These are phyloP conservation scores for Brasenia schreberi DNA, from an alignment of 164 flowering plant species.

Conservation along the genomic window DNA sequence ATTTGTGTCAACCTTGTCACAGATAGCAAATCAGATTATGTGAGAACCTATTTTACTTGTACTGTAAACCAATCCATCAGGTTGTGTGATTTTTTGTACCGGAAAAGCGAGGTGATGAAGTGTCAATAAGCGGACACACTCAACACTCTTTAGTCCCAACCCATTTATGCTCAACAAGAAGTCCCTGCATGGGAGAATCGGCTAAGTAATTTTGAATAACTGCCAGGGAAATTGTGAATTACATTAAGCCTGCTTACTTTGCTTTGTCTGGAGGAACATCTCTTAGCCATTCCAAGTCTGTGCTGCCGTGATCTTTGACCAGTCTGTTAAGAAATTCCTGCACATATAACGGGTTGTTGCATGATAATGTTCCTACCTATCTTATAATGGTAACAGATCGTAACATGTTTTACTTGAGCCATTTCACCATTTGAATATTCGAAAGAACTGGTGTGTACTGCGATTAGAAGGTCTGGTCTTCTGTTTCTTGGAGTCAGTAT, in stretches of 20 bases:
- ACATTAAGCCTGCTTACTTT: slow-evolving; percentile 42
- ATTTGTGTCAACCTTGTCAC: slow-evolving; percentile 71
- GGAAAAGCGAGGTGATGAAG: slow-evolving; percentile 97
- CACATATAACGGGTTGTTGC: slow-evolving; percentile 4
- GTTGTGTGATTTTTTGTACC: slow-evolving; percentile 31
- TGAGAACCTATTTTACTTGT: background rate
- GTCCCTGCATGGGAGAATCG: slow-evolving; percentile 33
- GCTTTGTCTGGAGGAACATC: slow-evolving; percentile 93
- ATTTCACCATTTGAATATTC: too few relatives aligned
- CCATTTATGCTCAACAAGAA: slow-evolving; percentile 81
- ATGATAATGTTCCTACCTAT: too few relatives aligned
- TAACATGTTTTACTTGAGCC: too few relatives aligned
- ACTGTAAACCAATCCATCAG: background rate
- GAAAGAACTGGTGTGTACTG: too few relatives aligned
- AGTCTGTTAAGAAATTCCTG: slow-evolving; percentile 82
- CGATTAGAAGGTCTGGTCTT: too few relatives aligned
- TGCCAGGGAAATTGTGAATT: background rate
- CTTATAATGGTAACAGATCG: too few relatives aligned
- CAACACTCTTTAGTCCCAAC: slow-evolving; percentile 89
- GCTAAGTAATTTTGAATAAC: background rate
- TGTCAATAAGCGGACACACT: slow-evolving; percentile 88
- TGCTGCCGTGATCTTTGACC: slow-evolving; percentile 73
- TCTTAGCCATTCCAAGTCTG: slow-evolving; percentile 91
- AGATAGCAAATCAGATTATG: background rate
- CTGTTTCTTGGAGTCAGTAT: too few relatives aligned